Evolutionary conservation across 352 stramenopile species (phyloP).

Genomic region (Pilasporangium apinafurcum): DNA sequence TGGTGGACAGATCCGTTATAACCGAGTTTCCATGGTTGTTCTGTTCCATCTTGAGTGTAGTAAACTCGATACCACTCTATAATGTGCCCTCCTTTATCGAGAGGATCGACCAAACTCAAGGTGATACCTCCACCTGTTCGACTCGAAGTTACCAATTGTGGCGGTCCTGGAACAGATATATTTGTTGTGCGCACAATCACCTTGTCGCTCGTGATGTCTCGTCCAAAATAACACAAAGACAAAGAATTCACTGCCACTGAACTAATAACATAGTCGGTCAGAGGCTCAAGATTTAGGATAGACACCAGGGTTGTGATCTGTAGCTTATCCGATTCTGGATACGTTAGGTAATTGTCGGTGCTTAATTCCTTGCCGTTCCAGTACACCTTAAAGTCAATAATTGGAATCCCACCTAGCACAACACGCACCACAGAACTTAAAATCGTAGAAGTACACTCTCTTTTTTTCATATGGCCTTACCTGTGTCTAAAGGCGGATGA

Average conservation of each 20-base stretch:
- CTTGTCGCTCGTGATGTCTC: conserved; percentile 11
- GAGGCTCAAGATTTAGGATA: conserved; percentile 16
- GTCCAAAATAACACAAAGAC: conserved; percentile 35
- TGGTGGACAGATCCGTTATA: conserved; percentile 16
- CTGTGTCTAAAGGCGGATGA: conserved; percentile 29
- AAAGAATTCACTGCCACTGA: conserved; percentile 29
- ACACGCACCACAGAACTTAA: too few relatives aligned
- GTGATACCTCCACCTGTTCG: conserved; percentile 45
- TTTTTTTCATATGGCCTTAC: conserved; percentile 10
- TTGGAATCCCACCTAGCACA: conserved; percentile 43
- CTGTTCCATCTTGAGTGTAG: conserved; percentile 13
- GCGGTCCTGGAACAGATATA: conserved; percentile 18
- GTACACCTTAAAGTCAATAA: conserved; percentile 33
- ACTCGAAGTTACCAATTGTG: conserved; percentile 11
- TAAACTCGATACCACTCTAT: conserved; percentile 38
- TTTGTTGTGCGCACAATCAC: conserved; percentile 15
- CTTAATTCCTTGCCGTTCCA: conserved; percentile 21
- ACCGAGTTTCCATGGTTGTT: conserved; percentile 22
- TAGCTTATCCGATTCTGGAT: conserved; percentile 1
- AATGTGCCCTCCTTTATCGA: conserved; percentile 32
- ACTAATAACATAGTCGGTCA: conserved; percentile 23
- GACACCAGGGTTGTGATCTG: conserved; percentile 17
- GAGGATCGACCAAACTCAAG: conserved; percentile 29
- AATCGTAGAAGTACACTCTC: too few relatives aligned
- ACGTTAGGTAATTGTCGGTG: not conserved